Evolutionary conservation across 352 stramenopile species (phyloP).

Genomic region (Pythium sp.): DNA sequence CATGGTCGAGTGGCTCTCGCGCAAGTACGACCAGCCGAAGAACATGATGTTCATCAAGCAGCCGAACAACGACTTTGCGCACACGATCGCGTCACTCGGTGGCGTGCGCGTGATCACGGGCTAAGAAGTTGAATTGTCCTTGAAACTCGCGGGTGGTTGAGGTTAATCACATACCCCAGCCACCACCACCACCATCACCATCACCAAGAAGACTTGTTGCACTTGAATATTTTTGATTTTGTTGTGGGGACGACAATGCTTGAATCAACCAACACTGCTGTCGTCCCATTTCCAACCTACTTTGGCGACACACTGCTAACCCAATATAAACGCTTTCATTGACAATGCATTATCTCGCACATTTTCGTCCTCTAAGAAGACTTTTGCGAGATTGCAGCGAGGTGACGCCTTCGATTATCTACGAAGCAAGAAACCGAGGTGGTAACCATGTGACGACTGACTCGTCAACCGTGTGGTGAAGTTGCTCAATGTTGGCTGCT

Average conservation of each 20-base stretch:
- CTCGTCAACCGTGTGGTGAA: neutral
- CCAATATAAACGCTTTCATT: neutral
- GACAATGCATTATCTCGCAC: neutral
- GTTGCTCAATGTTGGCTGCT: neutral
- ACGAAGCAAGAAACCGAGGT: neutral
- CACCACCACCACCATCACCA: neutral
- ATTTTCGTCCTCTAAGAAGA: too few relatives aligned
- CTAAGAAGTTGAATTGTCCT: slow-evolving; percentile 15
- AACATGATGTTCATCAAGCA: slow-evolving; percentile 98
- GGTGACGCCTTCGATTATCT: neutral
- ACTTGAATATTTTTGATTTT: neutral
- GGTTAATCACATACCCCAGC: neutral
- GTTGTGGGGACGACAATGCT: neutral
- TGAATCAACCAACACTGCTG: neutral
- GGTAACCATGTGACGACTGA: neutral
- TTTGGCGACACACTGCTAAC: neutral
- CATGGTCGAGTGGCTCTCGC: slow-evolving; percentile 90
- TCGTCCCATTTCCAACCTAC: neutral
- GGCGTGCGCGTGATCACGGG: slow-evolving; percentile 92
- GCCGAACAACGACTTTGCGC: slow-evolving; percentile 91
- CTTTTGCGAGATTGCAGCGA: neutral
- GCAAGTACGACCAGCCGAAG: slow-evolving; percentile 88
- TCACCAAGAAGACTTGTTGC: neutral
- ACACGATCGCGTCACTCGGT: slow-evolving; percentile 90
- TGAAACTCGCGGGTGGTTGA: neutral